These are phyloP conservation scores for Candida palmyrensis DNA, from an alignment of 805 yeast species.

Conservation along the genomic window DNA sequence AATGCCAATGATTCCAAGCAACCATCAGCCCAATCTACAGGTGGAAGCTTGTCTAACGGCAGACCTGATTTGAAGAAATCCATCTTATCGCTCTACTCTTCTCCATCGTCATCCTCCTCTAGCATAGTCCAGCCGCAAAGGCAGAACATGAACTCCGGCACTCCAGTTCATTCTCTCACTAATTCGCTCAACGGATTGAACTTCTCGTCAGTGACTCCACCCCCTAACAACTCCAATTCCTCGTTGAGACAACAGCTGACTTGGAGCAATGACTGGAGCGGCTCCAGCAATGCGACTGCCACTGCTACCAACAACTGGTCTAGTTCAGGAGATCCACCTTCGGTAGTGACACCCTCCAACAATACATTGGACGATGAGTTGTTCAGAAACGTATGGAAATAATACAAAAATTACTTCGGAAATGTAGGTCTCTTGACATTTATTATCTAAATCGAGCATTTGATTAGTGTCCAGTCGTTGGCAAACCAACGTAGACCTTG, in stretches of 20 bases:
- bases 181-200: constrained; percentile 19
- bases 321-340: no score
- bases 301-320: constrained; percentile 7
- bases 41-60: constrained; percentile 24
- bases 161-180: constrained; percentile 11
- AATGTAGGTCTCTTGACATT: neutral
- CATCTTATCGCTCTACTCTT: constrained; percentile 80
- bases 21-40: constrained; percentile 31
- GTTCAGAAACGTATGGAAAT: constrained; percentile 67
- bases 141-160: neutral
- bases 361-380: constrained; percentile 51
- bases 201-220: constrained; percentile 4
- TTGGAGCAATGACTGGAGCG: constrained; percentile 14
- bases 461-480: constrained; percentile 73
- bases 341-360: no score
- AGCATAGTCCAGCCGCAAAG: constrained; percentile 21
- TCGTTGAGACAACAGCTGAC: constrained; percentile 34
- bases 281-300: constrained; percentile 3
- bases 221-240: constrained; percentile 4
- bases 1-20: neutral
- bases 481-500: constrained; percentile 90
- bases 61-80: constrained; percentile 91
- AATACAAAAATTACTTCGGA: constrained; percentile 5
- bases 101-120: constrained; percentile 45
- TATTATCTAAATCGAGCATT: neutral